Evolutionary conservation across 345 rosid species (phyloP).

Genomic region (Citrus sinensis): DVS_A1.0 CM039167.1:26832001-26832500

Average conservation of each 20-base stretch:
- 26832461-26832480: not conserved
- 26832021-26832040: no score
- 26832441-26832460: not conserved
- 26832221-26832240: not conserved
- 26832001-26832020: no score
- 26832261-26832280: not conserved
- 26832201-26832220: not conserved
- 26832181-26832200: conserved; percentile 3
- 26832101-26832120: not conserved
- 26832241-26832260: not conserved
- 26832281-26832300: not conserved
- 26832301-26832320: not conserved
- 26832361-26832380: not conserved
- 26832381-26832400: not conserved
- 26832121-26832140: not conserved
- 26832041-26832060: no score
- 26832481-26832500: no score
- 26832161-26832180: not conserved
- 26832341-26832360: not conserved
- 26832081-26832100: no score
- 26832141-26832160: not conserved
- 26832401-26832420: not conserved
- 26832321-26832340: conserved; percentile 5
- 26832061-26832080: no score
- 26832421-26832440: not conserved